Evolutionary conservation across 441 rosid genomes (phyloP).

Genomic region (Populus hybrid): DNA sequence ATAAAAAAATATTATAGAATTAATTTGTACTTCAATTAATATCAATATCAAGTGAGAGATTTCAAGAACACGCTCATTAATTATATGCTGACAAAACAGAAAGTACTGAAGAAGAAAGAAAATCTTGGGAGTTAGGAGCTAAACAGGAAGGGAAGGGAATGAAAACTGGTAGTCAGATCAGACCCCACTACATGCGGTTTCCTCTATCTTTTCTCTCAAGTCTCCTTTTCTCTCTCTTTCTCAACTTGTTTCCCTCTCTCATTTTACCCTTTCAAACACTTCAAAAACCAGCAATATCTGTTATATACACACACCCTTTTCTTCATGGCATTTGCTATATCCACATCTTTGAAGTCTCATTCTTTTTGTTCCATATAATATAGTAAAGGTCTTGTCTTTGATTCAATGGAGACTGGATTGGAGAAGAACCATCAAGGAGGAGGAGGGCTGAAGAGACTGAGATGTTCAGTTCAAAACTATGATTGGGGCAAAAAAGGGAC

Average conservation of each 20-base stretch:
- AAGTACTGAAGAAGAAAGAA: background rate
- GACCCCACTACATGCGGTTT: conserved; percentile 7
- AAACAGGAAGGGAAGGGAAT: background rate
- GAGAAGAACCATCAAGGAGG: background rate
- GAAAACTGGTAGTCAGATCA: background rate
- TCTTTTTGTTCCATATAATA: background rate
- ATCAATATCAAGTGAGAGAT: too few species aligned
- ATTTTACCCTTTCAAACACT: conserved; percentile 32
- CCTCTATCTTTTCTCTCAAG: conserved; percentile 5
- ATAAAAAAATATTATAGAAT: too few species aligned
- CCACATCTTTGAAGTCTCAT: background rate
- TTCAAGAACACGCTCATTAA: too few species aligned
- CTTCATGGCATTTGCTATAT: conserved; percentile 1
- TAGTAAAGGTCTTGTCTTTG: background rate
- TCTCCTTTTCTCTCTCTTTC: background rate
- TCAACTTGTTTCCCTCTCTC: conserved; percentile 29
- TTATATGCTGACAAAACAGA: background rate
- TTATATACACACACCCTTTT: background rate
- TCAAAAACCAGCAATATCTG: conserved; percentile 21
- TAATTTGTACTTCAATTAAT: too few species aligned
- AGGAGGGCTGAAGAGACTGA: conserved; percentile 30
- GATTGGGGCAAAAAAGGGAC: conserved; percentile 71
- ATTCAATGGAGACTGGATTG: conserved; percentile 15
- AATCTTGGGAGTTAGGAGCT: background rate
- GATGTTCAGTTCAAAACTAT: conserved; percentile 57